phyloP scores from a whole-genome alignment of 2,329 filamentous ascomycete species.

The Diaporthe aspalathi region DNA sequence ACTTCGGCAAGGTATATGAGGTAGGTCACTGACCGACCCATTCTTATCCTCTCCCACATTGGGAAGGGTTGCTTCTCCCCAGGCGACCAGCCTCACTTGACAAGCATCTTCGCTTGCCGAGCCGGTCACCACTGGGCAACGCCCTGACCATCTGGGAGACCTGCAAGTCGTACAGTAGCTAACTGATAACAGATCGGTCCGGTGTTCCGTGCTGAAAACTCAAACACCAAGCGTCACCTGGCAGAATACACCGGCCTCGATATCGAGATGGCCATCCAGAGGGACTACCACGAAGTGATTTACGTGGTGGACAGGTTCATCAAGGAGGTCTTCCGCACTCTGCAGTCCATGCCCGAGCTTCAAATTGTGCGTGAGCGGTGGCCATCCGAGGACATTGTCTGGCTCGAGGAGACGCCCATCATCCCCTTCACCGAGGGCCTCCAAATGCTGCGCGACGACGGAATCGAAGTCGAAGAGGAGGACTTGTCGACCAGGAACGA shows the following conservation, averaged over 20 bases:
- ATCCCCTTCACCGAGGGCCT: constrained; percentile 85
- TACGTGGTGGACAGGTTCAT: constrained; percentile 81
- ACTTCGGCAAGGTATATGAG: constrained; percentile 91
- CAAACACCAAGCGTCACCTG: constrained; percentile 92
- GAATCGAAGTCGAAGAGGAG: constrained; percentile 76
- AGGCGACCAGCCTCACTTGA: background rate
- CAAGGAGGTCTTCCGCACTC: constrained; percentile 75
- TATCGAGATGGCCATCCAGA: constrained; percentile 90
- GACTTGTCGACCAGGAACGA: constrained; percentile 89
- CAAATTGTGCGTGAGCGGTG: constrained; percentile 85
- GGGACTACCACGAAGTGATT: constrained; percentile 90
- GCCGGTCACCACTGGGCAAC: background rate
- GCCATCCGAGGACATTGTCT: constrained; percentile 87
- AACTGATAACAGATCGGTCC: constrained; percentile 68
- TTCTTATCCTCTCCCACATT: background rate
- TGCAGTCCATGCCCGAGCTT: constrained; percentile 73
- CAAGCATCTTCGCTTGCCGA: too few relatives aligned
- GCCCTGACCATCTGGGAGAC: too few relatives aligned
- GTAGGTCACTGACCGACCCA: constrained; percentile 46
- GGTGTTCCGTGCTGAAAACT: constrained; percentile 95
- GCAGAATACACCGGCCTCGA: constrained; percentile 95
- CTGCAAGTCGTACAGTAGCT: background rate
- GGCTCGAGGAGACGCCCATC: constrained; percentile 85
- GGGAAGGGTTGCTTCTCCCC: background rate
- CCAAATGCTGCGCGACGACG: constrained; percentile 84